phyloP scores from a whole-genome alignment of 495 filamentous ascomycete species.

The Daldinia caldariorum region DNA sequence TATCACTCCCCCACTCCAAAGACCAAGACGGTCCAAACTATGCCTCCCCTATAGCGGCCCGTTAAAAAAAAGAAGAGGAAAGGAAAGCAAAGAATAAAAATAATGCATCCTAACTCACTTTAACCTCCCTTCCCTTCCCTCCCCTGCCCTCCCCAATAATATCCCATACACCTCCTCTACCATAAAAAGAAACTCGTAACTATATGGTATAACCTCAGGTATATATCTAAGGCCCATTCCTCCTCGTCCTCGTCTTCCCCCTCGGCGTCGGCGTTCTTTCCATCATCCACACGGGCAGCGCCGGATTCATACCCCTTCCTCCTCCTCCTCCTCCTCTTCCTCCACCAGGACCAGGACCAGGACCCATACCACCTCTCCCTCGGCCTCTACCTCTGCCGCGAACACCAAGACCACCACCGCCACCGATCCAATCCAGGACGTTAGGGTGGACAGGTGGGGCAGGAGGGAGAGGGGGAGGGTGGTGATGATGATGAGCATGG shows the following conservation, averaged over 20 bases:
- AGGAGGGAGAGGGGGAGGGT: neutral
- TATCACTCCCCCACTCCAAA: neutral
- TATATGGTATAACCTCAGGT: neutral
- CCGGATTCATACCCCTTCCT: neutral
- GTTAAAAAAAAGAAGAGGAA: neutral
- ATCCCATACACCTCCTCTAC: neutral
- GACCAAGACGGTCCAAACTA: too few species aligned
- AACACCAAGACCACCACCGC: too few species aligned
- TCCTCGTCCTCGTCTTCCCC: neutral
- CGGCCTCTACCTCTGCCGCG: neutral
- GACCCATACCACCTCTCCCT: neutral
- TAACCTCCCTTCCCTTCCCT: neutral
- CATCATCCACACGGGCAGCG: neutral
- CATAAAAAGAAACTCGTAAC: neutral
- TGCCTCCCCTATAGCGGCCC: neutral
- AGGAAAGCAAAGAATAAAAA: too few species aligned
- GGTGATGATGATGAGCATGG: too few species aligned
- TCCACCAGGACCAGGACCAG: neutral
- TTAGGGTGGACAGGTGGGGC: neutral
- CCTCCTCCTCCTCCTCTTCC: neutral
- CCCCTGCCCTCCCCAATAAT: neutral
- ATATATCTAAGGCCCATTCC: neutral
- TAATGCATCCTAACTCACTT: neutral
- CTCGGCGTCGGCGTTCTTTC: neutral
- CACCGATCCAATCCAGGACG: neutral